Percentiles rank a stretch among this genome's conserved stretches.
Conservation (phyloP, 2,329 filamentous ascomycete genomes). For the Calonectria hongkongensis region DNA sequence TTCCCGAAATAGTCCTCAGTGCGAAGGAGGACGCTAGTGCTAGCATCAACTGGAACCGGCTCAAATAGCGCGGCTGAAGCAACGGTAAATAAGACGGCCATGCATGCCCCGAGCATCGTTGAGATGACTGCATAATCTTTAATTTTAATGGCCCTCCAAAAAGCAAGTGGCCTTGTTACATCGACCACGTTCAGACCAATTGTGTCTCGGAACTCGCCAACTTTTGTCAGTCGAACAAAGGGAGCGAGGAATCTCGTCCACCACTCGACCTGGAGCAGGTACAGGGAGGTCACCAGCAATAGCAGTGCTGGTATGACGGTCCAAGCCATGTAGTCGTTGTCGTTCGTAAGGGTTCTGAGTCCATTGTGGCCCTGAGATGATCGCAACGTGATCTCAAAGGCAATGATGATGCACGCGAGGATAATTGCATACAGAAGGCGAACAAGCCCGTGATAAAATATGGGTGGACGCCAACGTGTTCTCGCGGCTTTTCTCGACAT, state of each 20-base stretch:
- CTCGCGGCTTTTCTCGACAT: conserved; percentile 47
- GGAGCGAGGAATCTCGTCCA: conserved; percentile 59
- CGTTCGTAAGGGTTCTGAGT: conserved; percentile 54
- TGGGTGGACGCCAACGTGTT: conserved; percentile 56
- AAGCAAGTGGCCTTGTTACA: conserved; percentile 52
- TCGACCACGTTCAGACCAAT: conserved; percentile 59
- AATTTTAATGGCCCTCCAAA: conserved; percentile 53
- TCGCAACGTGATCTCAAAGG: conserved; percentile 59
- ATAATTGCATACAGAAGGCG: conserved; percentile 54
- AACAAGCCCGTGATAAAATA: conserved; percentile 54
- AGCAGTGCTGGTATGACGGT: conserved; percentile 58
- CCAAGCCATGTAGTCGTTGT: conserved; percentile 60
- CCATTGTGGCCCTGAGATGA: conserved; percentile 56
- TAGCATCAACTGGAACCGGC: conserved; percentile 52
- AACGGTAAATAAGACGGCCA: conserved; percentile 57
- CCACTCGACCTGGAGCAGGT: conserved; percentile 58
- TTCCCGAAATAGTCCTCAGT: conserved; percentile 58
- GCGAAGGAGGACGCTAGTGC: conserved; percentile 50
- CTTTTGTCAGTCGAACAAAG: conserved; percentile 55
- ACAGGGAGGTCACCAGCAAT: conserved; percentile 55
- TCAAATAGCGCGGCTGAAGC: conserved; percentile 59
- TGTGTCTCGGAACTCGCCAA: conserved; percentile 55
- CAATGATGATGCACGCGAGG: conserved; percentile 57
- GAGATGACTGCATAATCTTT: conserved; percentile 55
- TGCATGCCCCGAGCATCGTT: conserved; percentile 53